Percentiles rank a stretch among this genome's conserved stretches.
Evolutionary conservation across 1,284 basidiomycete genomes (phyloP).

Genomic region (Hymenochaete sp.): DNA sequence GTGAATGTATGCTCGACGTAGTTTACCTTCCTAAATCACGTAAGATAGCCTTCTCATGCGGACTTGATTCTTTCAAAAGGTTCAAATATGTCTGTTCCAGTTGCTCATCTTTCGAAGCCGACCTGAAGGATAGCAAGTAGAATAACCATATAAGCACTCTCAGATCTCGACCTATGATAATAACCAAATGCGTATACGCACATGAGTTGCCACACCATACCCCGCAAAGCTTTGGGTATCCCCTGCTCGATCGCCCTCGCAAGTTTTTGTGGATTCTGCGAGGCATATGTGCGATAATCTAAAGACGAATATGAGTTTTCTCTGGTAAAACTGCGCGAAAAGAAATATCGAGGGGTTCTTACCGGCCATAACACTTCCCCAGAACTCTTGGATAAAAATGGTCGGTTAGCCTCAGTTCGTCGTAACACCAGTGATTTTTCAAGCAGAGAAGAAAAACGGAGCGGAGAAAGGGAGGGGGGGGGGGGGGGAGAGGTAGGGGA

Average conservation of each 20-base stretch:
- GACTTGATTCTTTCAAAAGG: conserved; percentile 74
- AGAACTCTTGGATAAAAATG: conserved; percentile 69
- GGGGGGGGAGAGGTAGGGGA: background rate
- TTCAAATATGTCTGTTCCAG: conserved; percentile 82
- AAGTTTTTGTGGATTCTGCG: conserved; percentile 69
- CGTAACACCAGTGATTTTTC: too few species aligned
- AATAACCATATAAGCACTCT: too few species aligned
- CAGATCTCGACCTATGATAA: too few species aligned
- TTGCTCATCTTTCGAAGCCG: conserved; percentile 83
- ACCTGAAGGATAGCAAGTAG: conserved; percentile 36
- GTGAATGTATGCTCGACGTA: too few species aligned
- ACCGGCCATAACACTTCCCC: conserved; percentile 92
- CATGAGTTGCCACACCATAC: conserved; percentile 99
- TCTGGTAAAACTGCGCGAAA: too few species aligned
- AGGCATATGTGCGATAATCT: conserved; percentile 84
- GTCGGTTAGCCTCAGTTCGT: too few species aligned
- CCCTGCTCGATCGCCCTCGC: conserved; percentile 88
- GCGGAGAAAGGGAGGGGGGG: background rate
- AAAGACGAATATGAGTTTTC: background rate
- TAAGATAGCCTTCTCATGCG: conserved; percentile 90
- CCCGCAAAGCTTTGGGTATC: conserved; percentile 78
- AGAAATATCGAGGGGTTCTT: conserved; percentile 19
- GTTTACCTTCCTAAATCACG: conserved; percentile 87
- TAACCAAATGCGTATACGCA: conserved; percentile 29
- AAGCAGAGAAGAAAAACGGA: conserved; percentile 7